These are phyloP conservation scores for Leccinum variicolor DNA, from an alignment of 768 basidiomycete genomes.

Conservation along the genomic window DNA sequence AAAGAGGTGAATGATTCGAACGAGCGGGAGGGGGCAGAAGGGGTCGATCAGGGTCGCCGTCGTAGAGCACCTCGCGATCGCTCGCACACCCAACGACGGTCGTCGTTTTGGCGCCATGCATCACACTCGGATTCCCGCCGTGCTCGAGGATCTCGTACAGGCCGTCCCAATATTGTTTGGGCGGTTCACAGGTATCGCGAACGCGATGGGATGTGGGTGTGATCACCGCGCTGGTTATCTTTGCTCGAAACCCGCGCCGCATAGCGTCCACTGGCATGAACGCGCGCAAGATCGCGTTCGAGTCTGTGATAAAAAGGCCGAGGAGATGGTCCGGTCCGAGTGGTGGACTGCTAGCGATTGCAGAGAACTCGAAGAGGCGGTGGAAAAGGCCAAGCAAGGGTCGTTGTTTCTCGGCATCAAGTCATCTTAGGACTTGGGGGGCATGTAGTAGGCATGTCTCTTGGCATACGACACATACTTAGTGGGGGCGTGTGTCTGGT, in stretches of 20 bases:
- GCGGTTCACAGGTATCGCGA: slow-evolving; percentile 76
- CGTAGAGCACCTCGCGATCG: slow-evolving; percentile 88
- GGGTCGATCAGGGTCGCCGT: slow-evolving; percentile 58
- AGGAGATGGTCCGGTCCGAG: slow-evolving; percentile 50
- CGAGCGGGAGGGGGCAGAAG: slow-evolving; percentile 37
- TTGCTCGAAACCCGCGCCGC: slow-evolving; percentile 25
- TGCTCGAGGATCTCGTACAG: slow-evolving; percentile 65
- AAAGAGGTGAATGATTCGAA: background rate
- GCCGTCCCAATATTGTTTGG: slow-evolving; percentile 69
- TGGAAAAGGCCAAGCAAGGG: slow-evolving; percentile 76
- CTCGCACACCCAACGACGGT: slow-evolving; percentile 70
- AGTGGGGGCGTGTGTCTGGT: background rate
- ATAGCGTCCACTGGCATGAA: slow-evolving; percentile 43
- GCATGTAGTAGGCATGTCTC: too few species aligned
- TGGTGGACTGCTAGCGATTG: slow-evolving; percentile 79
- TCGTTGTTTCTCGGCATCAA: slow-evolving; percentile 76
- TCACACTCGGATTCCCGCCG: slow-evolving; percentile 75
- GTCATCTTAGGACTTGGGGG: background rate
- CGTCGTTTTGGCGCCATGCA: slow-evolving; percentile 85
- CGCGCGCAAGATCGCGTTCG: slow-evolving; percentile 68
- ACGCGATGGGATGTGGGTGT: slow-evolving; percentile 73
- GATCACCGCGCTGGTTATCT: slow-evolving; percentile 72
- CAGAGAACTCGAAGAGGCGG: slow-evolving; percentile 73
- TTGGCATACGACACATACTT: too few species aligned
- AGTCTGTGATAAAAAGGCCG: slow-evolving; percentile 57